Base-by-base conservation (phyloP, 2,329 filamentous ascomycete species). In the Arthrinium phaeospermum region DNA sequence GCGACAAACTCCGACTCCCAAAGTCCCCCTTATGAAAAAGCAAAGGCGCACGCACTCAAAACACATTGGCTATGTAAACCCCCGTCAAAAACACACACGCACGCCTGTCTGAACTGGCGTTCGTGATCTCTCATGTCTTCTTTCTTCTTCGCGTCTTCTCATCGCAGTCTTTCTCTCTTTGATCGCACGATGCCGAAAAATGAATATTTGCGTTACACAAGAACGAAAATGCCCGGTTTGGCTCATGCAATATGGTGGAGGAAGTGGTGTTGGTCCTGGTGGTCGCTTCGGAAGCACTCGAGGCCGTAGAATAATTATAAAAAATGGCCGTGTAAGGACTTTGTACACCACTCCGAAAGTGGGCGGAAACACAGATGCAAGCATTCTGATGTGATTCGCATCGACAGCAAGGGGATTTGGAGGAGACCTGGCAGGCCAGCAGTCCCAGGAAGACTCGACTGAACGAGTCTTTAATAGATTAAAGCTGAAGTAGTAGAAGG, bases 91-190 rank as follows among this genome's bases (percentile, higher is more conserved):
- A 10, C 57, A 14, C 34, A 64, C 34, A 19, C 34, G 37, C 10
- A 41, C 37, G 10, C 37, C 34, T n/a, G 19, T 14, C 34, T 64
- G 57, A 41, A 41, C 30, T 12, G 3, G 34, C 19, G 34, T n/a
- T 64, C 57, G 19, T 4, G 27, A 30, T 61, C 37, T n/a, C 57
- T 61, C 53, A 22, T 34, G 14, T 24, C 57, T 64, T 41, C 34
- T 64, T 22, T 64, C 57, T 22, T 64, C 57, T 41, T 64, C 8
- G 30, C 57, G 41, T 51, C 49, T 27, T 51, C 49, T 51, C 49
- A 51, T 51, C 49, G 49, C 49, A 41, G 57, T 41, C 57, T 64
- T 64, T 61, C 30, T 41, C 57, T 64, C 57, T 41, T 64, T 41
- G 53, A 14, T 41, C 8, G 41, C 34, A 64, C 41, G 34, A 41